These are phyloP conservation scores for Nakazawaea ambrosiae DNA, from an alignment of 805 yeast species.

Conservation along the genomic window DNA sequence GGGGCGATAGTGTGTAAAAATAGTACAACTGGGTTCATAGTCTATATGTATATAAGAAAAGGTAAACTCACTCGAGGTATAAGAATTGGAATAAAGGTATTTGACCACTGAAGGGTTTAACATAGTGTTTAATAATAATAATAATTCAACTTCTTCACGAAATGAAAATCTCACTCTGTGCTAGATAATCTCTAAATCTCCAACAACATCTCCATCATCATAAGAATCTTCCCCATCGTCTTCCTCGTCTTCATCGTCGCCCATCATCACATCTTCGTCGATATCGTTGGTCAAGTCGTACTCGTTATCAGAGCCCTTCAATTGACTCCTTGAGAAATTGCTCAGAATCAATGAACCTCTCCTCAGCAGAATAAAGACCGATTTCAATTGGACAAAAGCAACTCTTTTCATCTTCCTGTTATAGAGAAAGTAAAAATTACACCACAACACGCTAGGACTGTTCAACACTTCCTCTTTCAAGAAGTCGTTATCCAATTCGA, in stretches of 20 bases:
- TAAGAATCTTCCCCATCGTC: conserved; percentile 6
- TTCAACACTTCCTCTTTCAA: conserved; percentile 49
- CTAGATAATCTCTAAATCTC: conserved; percentile 32
- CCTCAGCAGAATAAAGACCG: conserved; percentile 23
- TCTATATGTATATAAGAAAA: not conserved
- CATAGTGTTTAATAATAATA: too few relatives aligned
- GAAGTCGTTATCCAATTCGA: conserved; percentile 50
- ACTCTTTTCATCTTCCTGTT: conserved; percentile 90
- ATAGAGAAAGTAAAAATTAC: conserved; percentile 84
- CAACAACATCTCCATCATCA: conserved; percentile 30
- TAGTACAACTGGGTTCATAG: not conserved
- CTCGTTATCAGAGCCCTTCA: conserved; percentile 23
- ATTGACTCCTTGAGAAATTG: conserved; percentile 25
- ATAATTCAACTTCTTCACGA: too few relatives aligned
- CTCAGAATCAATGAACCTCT: conserved; percentile 32
- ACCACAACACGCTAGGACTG: conserved; percentile 64
- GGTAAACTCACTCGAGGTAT: too few relatives aligned
- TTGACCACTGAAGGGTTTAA: not conserved
- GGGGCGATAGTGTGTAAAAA: conserved; percentile 11
- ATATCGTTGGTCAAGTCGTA: conserved; percentile 26
- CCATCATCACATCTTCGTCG: conserved; percentile 17
- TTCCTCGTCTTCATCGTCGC: conserved; percentile 21
- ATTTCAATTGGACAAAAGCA: conserved; percentile 71
- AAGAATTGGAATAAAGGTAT: too few relatives aligned
- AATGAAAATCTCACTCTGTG: too few relatives aligned